These are phyloP conservation scores for Penicillium goetzii DNA, from an alignment of 495 filamentous ascomycete genomes.

Conservation along the genomic window DNA sequence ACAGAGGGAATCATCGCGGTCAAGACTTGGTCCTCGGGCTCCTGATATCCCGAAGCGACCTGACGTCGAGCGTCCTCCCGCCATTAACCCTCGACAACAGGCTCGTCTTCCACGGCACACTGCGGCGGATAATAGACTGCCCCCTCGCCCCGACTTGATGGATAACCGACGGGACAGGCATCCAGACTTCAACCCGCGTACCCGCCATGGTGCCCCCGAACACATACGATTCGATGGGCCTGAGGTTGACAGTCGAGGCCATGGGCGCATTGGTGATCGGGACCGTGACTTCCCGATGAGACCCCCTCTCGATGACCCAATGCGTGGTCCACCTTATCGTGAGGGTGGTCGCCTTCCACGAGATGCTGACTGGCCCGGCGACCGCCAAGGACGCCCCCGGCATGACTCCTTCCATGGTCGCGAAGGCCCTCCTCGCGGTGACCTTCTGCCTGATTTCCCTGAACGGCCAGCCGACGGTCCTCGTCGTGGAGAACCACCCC, in stretches of 20 bases:
- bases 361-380: conserved; percentile 42
- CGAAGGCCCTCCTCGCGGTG: conserved; percentile 39
- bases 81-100: conserved; percentile 35
- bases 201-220: conserved; percentile 44
- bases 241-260: conserved; percentile 32
- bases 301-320: conserved; percentile 45
- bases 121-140: conserved; percentile 34
- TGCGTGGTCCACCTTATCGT: conserved; percentile 44
- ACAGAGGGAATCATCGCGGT: conserved; percentile 26
- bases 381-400: conserved; percentile 42
- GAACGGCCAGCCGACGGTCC: conserved; percentile 38
- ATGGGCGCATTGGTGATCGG: conserved; percentile 36
- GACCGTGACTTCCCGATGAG: conserved; percentile 43
- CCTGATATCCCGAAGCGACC: conserved; percentile 42
- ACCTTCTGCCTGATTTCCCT: conserved; percentile 42
- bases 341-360: conserved; percentile 37
- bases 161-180: conserved; percentile 46
- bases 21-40: conserved; percentile 33
- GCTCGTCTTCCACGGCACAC: conserved; percentile 38
- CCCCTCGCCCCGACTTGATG: conserved; percentile 43
- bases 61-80: conserved; percentile 36
- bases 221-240: conserved; percentile 42
- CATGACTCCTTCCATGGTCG: conserved; percentile 37
- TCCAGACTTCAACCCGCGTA: conserved; percentile 41
- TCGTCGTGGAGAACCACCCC: conserved; percentile 37